Evolutionary conservation across 2,329 filamentous ascomycete species (phyloP).

Genomic region (Sclerotinia nivalis): DNA sequence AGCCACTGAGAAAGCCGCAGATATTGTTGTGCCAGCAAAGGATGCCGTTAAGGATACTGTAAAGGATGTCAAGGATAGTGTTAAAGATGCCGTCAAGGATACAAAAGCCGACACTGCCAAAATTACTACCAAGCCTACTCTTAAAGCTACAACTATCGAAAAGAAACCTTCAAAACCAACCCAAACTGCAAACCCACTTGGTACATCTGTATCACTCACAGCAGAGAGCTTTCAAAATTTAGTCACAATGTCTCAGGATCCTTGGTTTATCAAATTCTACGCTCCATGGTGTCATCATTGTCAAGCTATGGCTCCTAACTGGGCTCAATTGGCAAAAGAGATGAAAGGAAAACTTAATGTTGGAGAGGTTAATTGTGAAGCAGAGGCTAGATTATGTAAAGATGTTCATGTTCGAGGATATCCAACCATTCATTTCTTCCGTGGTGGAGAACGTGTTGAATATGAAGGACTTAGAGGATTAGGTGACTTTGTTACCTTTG

Average conservation of each 20-base stretch:
- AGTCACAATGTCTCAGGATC: constrained; percentile 83
- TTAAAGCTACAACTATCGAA: constrained; percentile 42
- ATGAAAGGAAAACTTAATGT: constrained; percentile 90
- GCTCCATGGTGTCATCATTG: constrained; percentile 97
- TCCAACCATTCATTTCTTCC: constrained; percentile 91
- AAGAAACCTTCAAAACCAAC: constrained; percentile 51
- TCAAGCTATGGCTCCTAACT: constrained; percentile 86
- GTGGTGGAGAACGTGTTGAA: constrained; percentile 85
- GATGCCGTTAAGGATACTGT: constrained; percentile 1
- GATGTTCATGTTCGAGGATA: constrained; percentile 78
- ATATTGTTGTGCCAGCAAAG: constrained; percentile 1
- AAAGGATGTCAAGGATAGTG: background rate
- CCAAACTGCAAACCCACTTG: constrained; percentile 69
- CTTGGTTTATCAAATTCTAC: constrained; percentile 99
- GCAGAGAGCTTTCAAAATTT: constrained; percentile 82
- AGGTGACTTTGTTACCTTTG: constrained; percentile 84
- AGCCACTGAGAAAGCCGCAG: background rate
- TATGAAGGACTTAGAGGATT: constrained; percentile 90
- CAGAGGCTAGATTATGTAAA: constrained; percentile 85
- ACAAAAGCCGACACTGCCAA: constrained; percentile 19
- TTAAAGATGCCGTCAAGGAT: constrained; percentile 3
- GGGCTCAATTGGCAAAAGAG: constrained; percentile 85
- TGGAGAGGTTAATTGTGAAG: constrained; percentile 94
- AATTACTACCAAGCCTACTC: constrained; percentile 22
- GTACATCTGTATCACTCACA: constrained; percentile 72